These are phyloP conservation scores for Blumeriella jaapii DNA, from an alignment of 2,329 filamentous ascomycete genomes.

Conservation along the genomic window DNA sequence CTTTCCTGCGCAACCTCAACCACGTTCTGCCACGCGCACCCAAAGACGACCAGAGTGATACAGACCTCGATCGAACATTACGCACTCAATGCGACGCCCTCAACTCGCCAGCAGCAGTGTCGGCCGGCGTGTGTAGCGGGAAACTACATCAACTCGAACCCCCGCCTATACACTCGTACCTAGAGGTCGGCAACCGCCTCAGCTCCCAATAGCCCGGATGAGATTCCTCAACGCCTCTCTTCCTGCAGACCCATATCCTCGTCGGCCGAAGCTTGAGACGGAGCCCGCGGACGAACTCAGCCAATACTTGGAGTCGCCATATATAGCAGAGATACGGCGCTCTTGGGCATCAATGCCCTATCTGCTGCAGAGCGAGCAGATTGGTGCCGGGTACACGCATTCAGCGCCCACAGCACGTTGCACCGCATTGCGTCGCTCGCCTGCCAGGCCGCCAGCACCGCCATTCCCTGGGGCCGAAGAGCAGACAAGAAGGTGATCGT, in stretches of 20 bases:
- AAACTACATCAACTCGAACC: conserved; percentile 9
- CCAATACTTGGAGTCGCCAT: conserved; percentile 9
- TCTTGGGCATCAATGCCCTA: conserved; percentile 24
- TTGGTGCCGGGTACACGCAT: conserved; percentile 23
- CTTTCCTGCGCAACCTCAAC: conserved; percentile 12
- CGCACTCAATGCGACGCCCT: no score
- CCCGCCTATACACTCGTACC: no score
- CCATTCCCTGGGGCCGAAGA: conserved; percentile 5
- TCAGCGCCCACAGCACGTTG: conserved; percentile 10
- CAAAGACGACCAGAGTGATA: conserved; percentile 7
- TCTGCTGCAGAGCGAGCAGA: conserved; percentile 11
- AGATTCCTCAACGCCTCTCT: conserved; percentile 8
- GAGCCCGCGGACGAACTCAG: conserved; percentile 4
- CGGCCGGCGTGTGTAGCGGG: no score
- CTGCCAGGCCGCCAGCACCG: conserved; percentile 1
- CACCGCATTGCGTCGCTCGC: conserved; percentile 11
- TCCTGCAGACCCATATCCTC: not conserved
- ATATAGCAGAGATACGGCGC: conserved; percentile 4
- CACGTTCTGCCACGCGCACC: conserved; percentile 18
- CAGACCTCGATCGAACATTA: conserved; percentile 4
- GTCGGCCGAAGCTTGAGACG: conserved; percentile 2
- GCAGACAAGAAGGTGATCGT: conserved; percentile 8
- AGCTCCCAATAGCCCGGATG: conserved; percentile 10
- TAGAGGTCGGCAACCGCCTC: no score
- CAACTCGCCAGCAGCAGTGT: no score